Conservation (phyloP, 1,284 basidiomycete genomes). For the Rhizoctonia solani region DNA sequence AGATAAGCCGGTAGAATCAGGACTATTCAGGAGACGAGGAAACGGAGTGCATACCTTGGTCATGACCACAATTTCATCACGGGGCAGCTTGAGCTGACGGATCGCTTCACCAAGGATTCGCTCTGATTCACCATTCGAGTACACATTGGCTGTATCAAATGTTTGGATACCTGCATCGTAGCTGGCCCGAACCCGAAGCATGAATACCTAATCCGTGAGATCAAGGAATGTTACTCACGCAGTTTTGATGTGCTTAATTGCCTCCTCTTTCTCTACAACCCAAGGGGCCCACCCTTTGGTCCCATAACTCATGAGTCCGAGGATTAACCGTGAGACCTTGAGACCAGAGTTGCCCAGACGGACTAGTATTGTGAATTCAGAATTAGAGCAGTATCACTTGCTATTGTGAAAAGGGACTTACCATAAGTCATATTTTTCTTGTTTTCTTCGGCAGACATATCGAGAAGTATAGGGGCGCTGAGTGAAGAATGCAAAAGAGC, state of each 20-base stretch:
- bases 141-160: conserved; percentile 55
- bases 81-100: conserved; percentile 36
- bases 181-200: conserved; percentile 25
- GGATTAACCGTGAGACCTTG: conserved; percentile 25
- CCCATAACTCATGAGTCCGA: conserved; percentile 9
- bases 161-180: conserved; percentile 54
- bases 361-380: not conserved
- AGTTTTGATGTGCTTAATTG: conserved; percentile 46
- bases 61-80: conserved; percentile 40
- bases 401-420: not conserved
- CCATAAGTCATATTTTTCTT: not conserved
- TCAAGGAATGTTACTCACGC: no score
- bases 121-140: conserved; percentile 36
- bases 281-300: conserved; percentile 40
- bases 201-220: no score
- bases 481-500: no score
- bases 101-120: conserved; percentile 42
- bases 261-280: conserved; percentile 43
- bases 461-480: no score
- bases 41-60: conserved; percentile 41
- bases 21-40: not conserved
- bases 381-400: not conserved
- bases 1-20: no score
- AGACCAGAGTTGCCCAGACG: conserved; percentile 35
- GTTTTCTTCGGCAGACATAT: not conserved